These are phyloP conservation scores for Talinum fruticosum DNA, from an alignment of 148 eudicot genomes.

Conservation along the genomic window DNA sequence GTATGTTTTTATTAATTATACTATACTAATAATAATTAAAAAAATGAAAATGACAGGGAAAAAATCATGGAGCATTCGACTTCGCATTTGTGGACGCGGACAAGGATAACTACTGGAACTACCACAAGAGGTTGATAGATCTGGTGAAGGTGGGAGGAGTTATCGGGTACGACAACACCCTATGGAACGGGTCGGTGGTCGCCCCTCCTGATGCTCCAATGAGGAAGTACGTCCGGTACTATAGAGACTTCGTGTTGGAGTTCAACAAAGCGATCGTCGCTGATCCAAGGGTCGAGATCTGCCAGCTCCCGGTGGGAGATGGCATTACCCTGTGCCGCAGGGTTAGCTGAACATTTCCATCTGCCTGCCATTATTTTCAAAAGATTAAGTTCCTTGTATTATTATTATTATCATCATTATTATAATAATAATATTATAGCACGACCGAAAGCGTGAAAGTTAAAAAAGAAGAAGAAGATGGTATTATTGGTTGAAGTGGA, in stretches of 20 bases:
- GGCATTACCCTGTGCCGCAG: conserved; percentile 72
- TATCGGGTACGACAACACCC: conserved; percentile 76
- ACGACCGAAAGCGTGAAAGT: too few relatives aligned
- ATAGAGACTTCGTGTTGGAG: conserved; percentile 63
- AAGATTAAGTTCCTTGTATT: too few relatives aligned
- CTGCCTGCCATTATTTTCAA: too few relatives aligned
- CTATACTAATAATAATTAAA: too few relatives aligned
- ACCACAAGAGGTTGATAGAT: conserved; percentile 62
- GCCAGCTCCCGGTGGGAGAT: conserved; percentile 66
- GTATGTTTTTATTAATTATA: too few relatives aligned
- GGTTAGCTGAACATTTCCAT: conserved; percentile 37
- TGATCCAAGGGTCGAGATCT: conserved; percentile 72
- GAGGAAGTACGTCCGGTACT: conserved; percentile 63
- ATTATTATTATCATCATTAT: too few relatives aligned
- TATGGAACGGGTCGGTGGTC: conserved; percentile 70
- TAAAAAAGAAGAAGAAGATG: too few relatives aligned
- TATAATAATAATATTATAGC: too few relatives aligned
- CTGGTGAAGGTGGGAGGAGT: conserved; percentile 63
- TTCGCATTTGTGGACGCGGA: conserved; percentile 74
- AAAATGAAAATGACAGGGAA: conserved; percentile 33
- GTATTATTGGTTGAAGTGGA: too few relatives aligned
- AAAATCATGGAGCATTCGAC: conserved; percentile 53
- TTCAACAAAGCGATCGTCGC: conserved; percentile 61
- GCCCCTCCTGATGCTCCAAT: conserved; percentile 61
- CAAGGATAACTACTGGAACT: conserved; percentile 70